These are phyloP conservation scores for Caloboletus inedulis DNA, from an alignment of 1,284 basidiomycete genomes.

Conservation along the genomic window DNA sequence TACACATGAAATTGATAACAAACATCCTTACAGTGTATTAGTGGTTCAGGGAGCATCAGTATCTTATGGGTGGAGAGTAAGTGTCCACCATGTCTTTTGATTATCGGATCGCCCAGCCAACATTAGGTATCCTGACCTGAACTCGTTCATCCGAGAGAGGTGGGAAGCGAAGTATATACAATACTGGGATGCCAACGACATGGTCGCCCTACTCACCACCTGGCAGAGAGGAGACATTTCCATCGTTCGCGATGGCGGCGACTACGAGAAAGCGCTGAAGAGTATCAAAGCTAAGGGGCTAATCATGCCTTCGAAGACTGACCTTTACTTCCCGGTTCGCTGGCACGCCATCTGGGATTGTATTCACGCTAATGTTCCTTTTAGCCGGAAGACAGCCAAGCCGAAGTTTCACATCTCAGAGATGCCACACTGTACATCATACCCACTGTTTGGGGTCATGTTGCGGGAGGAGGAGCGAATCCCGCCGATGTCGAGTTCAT, in stretches of 20 bases:
- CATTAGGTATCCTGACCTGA: slow-evolving; percentile 31
- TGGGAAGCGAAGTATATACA: slow-evolving; percentile 38
- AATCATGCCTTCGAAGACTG: slow-evolving; percentile 36
- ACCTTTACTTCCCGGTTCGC: slow-evolving; percentile 36
- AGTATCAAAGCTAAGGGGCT: slow-evolving; percentile 31
- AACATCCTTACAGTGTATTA: slow-evolving; percentile 13
- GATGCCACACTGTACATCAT: slow-evolving; percentile 32
- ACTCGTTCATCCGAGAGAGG: slow-evolving; percentile 33
- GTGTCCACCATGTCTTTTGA: slow-evolving; percentile 6
- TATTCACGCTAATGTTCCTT: slow-evolving; percentile 1
- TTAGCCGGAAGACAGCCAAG: slow-evolving; percentile 33
- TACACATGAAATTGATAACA: neutral
- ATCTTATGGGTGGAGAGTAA: slow-evolving; percentile 32
- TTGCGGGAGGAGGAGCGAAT: slow-evolving; percentile 33
- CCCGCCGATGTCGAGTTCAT: slow-evolving; percentile 29
- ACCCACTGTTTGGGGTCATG: slow-evolving; percentile 33
- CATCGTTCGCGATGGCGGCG: slow-evolving; percentile 27
- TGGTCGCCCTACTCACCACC: slow-evolving; percentile 37
- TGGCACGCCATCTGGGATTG: neutral
- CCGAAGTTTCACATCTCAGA: slow-evolving; percentile 28
- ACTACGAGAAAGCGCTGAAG: slow-evolving; percentile 30
- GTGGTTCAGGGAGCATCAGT: slow-evolving; percentile 38
- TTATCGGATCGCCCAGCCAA: neutral
- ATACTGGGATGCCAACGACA: slow-evolving; percentile 42
- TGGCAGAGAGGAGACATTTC: slow-evolving; percentile 43